phyloP scores from a whole-genome alignment of 441 rosid genomes.

The Euphorbia corollata region DNA sequence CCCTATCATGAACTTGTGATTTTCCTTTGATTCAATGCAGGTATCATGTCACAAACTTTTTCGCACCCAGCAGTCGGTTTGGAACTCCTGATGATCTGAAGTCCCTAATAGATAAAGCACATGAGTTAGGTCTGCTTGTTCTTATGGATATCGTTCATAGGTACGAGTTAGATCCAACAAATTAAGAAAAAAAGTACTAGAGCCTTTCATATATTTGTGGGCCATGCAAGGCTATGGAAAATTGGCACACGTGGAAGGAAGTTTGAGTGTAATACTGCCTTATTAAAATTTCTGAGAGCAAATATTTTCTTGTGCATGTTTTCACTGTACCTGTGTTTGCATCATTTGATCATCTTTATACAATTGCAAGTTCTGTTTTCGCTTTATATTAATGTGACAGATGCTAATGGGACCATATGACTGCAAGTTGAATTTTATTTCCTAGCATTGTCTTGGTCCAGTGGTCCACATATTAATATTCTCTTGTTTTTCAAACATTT shows the following conservation, averaged over 20 bases:
- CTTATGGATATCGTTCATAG: conserved; percentile 99
- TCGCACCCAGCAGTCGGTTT: conserved; percentile 95
- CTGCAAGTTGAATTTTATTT: background rate
- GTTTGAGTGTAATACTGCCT: background rate
- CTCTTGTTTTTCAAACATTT: background rate
- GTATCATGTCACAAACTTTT: conserved; percentile 93
- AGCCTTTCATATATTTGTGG: background rate
- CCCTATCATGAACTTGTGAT: conserved; percentile 17
- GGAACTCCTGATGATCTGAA: conserved; percentile 98
- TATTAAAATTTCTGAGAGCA: background rate
- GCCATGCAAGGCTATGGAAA: background rate
- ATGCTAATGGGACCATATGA: background rate
- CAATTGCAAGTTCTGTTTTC: background rate
- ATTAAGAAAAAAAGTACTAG: background rate
- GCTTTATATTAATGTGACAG: background rate
- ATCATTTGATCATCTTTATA: background rate
- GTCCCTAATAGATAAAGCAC: conserved; percentile 91
- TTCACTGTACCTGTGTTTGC: background rate
- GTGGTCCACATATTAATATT: background rate
- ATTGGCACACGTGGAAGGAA: background rate
- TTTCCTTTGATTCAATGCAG: conserved; percentile 43
- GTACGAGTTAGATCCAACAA: conserved; percentile 30
- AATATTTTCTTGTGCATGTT: conserved; percentile 4
- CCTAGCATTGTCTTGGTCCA: background rate
- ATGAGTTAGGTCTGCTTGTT: conserved; percentile 87